Evolutionary conservation across 345 rosid species (phyloP).

Genomic region (Eucalyptus coolabah): DNA sequence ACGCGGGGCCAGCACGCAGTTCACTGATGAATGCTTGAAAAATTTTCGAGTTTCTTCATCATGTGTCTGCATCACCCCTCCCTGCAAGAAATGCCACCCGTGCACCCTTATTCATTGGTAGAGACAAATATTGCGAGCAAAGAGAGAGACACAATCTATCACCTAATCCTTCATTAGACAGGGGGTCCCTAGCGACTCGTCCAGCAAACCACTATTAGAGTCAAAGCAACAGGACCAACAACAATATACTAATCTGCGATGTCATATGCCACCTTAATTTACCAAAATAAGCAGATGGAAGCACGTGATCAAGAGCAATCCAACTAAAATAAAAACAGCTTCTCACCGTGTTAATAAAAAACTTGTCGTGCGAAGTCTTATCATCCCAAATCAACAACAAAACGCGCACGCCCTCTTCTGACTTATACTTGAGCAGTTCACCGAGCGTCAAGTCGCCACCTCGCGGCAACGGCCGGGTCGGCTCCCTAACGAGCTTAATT

Average conservation of each 20-base stretch:
- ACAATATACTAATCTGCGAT: background rate
- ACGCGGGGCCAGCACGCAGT: slow-evolving; percentile 76
- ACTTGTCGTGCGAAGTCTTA: slow-evolving; percentile 78
- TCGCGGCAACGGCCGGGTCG: slow-evolving; percentile 54
- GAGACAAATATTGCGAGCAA: background rate
- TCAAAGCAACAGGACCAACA: background rate
- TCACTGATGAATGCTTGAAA: slow-evolving; percentile 92
- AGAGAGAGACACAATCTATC: background rate
- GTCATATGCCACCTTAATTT: background rate
- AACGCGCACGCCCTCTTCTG: slow-evolving; percentile 90
- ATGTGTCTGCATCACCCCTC: slow-evolving; percentile 84
- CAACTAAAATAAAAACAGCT: background rate
- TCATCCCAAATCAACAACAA: slow-evolving; percentile 90
- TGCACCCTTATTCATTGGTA: background rate
- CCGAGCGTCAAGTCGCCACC: slow-evolving; percentile 89
- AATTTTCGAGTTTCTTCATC: slow-evolving; percentile 90
- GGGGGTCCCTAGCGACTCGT: background rate
- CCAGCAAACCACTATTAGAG: background rate
- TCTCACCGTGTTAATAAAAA: slow-evolving; percentile 52
- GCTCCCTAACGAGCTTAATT: slow-evolving; percentile 73
- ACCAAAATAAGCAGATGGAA: background rate
- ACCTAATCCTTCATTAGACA: background rate
- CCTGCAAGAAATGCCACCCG: slow-evolving; percentile 21
- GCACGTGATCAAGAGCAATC: background rate
- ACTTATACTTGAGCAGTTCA: slow-evolving; percentile 85